These are phyloP conservation scores for Blumeriella jaapii DNA, from an alignment of 2,329 filamentous ascomycete genomes.

Conservation along the genomic window DNA sequence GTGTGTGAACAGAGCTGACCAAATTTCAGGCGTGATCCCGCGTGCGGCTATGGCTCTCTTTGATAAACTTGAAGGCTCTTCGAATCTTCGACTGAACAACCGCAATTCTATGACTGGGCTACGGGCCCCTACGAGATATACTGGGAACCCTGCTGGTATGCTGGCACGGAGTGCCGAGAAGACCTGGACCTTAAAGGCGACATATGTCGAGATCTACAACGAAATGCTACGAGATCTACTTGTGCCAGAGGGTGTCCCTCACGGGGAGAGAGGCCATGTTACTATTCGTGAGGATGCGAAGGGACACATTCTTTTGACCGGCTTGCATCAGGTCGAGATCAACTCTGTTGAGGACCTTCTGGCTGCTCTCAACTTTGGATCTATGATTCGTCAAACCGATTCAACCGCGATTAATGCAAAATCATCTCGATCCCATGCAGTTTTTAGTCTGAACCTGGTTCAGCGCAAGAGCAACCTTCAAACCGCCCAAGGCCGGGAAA, in stretches of 20 bases:
- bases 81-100: constrained; percentile 36
- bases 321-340: constrained; percentile 76
- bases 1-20: constrained; percentile 19
- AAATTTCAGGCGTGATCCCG: constrained; percentile 71
- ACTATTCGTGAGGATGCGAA: constrained; percentile 89
- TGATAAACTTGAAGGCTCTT: constrained; percentile 61
- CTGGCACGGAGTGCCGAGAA: constrained; percentile 41
- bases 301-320: constrained; percentile 87
- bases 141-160: constrained; percentile 31
- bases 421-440: constrained; percentile 92
- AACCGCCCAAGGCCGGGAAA: constrained; percentile 51
- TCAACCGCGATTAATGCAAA: constrained; percentile 95
- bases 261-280: constrained; percentile 64
- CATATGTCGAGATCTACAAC: constrained; percentile 97
- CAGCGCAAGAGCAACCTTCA: constrained; percentile 60
- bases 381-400: constrained; percentile 89
- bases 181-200: constrained; percentile 85
- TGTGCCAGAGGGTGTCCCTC: constrained; percentile 59
- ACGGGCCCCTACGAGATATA: constrained; percentile 69
- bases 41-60: constrained; percentile 80
- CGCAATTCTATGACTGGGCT: constrained; percentile 66
- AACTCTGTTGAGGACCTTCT: constrained; percentile 88
- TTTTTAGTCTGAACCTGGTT: constrained; percentile 89
- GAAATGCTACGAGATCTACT: constrained; percentile 88
- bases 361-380: constrained; percentile 82